Conservation (phyloP, 192 early-diverging fungal genomes). For the Podochytrium sp. region DNA sequence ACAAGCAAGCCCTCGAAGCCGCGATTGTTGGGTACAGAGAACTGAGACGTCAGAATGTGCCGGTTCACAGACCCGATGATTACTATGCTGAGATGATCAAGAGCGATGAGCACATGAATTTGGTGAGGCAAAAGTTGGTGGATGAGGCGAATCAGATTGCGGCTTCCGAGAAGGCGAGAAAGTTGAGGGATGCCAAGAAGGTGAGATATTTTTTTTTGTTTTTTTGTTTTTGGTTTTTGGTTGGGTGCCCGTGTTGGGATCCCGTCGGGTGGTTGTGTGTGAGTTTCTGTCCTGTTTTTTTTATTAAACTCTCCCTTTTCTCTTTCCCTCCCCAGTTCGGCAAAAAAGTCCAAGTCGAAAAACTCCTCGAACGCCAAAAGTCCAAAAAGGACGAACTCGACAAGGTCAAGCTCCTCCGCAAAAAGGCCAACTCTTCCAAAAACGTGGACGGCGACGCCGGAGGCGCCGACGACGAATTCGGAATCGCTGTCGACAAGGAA, state of each 20-base stretch:
- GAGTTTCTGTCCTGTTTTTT: not conserved
- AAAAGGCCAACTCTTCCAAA: conserved; percentile 69
- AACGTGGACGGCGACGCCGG: conserved; percentile 25
- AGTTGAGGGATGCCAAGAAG: conserved; percentile 90
- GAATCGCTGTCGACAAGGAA: conserved; percentile 62
- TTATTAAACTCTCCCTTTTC: not conserved
- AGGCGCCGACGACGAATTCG: conserved; percentile 68
- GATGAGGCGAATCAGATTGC: conserved; percentile 81
- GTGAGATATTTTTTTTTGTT: conserved; percentile 2
- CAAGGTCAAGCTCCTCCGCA: conserved; percentile 88
- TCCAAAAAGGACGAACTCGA: conserved; percentile 87
- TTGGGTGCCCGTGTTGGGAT: too few species aligned
- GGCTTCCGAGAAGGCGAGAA: conserved; percentile 80
- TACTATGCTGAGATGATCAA: conserved; percentile 99
- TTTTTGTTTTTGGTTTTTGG: not conserved
- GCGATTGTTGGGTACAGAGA: conserved; percentile 67
- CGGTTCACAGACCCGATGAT: conserved; percentile 87
- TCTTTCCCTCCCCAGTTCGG: conserved; percentile 66
- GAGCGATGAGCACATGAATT: conserved; percentile 92
- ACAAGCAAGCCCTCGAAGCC: conserved; percentile 86
- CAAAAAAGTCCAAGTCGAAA: conserved; percentile 95
- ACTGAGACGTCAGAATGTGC: conserved; percentile 66
- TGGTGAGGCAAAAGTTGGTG: conserved; percentile 82
- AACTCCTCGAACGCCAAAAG: conserved; percentile 84
- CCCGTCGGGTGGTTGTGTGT: too few species aligned